A percentile compares a stretch with the other conserved stretches of the same genome.
These are phyloP conservation scores for Chlorella sp. DNA, from an alignment of 139 green algal genomes.

Conservation along the genomic window DNA sequence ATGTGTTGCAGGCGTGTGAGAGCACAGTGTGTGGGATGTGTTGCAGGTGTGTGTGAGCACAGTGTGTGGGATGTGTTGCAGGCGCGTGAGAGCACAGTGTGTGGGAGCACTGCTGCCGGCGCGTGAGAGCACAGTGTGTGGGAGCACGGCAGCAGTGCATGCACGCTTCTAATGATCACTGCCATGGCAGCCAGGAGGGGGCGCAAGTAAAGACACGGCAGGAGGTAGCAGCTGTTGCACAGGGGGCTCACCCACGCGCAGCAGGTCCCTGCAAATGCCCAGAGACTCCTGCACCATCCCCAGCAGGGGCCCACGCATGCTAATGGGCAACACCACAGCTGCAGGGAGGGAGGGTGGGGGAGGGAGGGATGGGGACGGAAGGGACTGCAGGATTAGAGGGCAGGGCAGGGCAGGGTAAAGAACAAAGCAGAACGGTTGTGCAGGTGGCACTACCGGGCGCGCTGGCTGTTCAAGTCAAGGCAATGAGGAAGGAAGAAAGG, in stretches of 20 bases:
- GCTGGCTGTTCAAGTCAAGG: too few relatives aligned
- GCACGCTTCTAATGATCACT: too few relatives aligned
- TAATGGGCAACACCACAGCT: not conserved
- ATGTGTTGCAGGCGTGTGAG: not conserved
- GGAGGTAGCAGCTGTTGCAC: too few relatives aligned
- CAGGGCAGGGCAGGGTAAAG: not conserved
- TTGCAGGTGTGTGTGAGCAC: too few relatives aligned
- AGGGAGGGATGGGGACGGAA: not conserved
- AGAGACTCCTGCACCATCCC: not conserved
- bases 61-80: too few relatives aligned
- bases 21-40: not conserved
- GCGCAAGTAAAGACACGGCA: too few relatives aligned
- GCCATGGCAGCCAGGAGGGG: too few relatives aligned
- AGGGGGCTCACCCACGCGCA: not conserved
- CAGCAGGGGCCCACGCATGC: not conserved
- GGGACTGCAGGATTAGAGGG: not conserved
- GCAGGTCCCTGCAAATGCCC: conserved; percentile 21
- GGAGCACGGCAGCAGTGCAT: too few relatives aligned
- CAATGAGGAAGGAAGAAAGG: too few relatives aligned
- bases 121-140: not conserved
- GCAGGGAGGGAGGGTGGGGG: not conserved
- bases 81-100: not conserved
- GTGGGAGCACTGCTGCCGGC: not conserved
- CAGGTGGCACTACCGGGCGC: too few relatives aligned
- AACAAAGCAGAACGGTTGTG: not conserved